phyloP scores from a whole-genome alignment of 2,329 filamentous ascomycete species.

The Amphichorda felina region DNA sequence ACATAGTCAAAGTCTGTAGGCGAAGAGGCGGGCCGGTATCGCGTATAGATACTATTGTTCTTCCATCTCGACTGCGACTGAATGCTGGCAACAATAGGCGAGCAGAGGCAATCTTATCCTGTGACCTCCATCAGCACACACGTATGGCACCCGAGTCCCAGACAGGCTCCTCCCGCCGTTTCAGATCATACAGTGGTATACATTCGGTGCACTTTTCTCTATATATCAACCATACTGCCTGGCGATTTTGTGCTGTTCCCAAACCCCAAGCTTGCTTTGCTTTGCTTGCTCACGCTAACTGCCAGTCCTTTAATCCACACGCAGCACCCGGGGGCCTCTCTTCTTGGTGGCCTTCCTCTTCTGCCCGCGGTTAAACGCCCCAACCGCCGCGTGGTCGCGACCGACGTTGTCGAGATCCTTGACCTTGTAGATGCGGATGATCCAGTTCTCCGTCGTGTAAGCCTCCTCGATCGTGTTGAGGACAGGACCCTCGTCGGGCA shows the following conservation, averaged over 20 bases:
- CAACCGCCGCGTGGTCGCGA: constrained; percentile 63
- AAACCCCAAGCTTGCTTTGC: constrained; percentile 1
- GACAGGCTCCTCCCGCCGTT: too few relatives aligned
- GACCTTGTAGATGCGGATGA: constrained; percentile 99
- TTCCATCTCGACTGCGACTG: too few relatives aligned
- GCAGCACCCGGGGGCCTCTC: constrained; percentile 58
- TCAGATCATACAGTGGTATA: neutral
- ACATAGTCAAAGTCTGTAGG: too few relatives aligned
- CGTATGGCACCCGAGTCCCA: too few relatives aligned
- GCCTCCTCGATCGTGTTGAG: constrained; percentile 90
- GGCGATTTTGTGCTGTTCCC: neutral
- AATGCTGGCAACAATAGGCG: too few relatives aligned
- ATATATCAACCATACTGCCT: neutral
- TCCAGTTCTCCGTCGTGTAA: constrained; percentile 99
- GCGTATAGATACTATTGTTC: too few relatives aligned
- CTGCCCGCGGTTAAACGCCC: constrained; percentile 64
- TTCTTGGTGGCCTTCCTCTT: constrained; percentile 73
- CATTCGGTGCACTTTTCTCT: constrained; percentile 1
- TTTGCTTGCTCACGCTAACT: constrained; percentile 1
- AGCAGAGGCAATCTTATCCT: too few relatives aligned
- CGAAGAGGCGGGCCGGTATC: too few relatives aligned
- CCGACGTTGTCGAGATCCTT: constrained; percentile 97
- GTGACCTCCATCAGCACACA: too few relatives aligned
- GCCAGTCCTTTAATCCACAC: constrained; percentile 48
- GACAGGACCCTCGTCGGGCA: constrained; percentile 76